These are phyloP conservation scores for Iodosphaeria phyllophila DNA, from an alignment of 2,329 filamentous ascomycete species.

Conservation along the genomic window DNA sequence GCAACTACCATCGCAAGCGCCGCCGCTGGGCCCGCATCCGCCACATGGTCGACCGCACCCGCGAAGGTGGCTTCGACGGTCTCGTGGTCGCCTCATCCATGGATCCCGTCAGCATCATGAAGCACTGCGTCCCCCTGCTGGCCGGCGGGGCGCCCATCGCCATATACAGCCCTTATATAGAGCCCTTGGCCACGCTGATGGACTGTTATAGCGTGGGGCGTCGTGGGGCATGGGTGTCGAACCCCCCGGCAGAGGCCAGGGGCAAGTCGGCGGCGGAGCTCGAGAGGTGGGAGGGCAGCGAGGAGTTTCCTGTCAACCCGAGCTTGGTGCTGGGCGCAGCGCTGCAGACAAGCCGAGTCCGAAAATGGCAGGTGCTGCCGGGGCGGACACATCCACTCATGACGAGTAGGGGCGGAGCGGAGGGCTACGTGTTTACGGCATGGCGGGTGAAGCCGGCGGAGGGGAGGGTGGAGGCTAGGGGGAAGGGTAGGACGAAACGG, in stretches of 20 bases:
- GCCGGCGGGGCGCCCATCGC: slow-evolving; percentile 69
- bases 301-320: slow-evolving; percentile 77
- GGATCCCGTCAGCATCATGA: slow-evolving; percentile 61
- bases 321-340: slow-evolving; percentile 61
- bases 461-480: slow-evolving; percentile 66
- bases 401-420: slow-evolving; percentile 71
- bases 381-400: slow-evolving; percentile 86
- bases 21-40: slow-evolving; percentile 60
- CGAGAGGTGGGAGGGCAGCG: slow-evolving; percentile 37
- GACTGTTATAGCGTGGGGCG: slow-evolving; percentile 74
- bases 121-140: slow-evolving; percentile 59
- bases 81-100: slow-evolving; percentile 68
- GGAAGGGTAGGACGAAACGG: slow-evolving; percentile 58
- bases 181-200: slow-evolving; percentile 57
- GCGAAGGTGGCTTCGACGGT: slow-evolving; percentile 62
- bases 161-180: slow-evolving; percentile 66
- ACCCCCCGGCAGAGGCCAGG: slow-evolving; percentile 25
- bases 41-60: slow-evolving; percentile 55
- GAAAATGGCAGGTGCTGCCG: slow-evolving; percentile 80
- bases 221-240: slow-evolving; percentile 52
- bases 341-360: slow-evolving; percentile 63
- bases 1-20: slow-evolving; percentile 76
- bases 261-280: slow-evolving; percentile 28
- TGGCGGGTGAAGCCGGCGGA: slow-evolving; percentile 64
- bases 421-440: slow-evolving; percentile 79